Conservation (phyloP, 2,329 filamentous ascomycete genomes). For the Sphaerulina populicola region DNA sequence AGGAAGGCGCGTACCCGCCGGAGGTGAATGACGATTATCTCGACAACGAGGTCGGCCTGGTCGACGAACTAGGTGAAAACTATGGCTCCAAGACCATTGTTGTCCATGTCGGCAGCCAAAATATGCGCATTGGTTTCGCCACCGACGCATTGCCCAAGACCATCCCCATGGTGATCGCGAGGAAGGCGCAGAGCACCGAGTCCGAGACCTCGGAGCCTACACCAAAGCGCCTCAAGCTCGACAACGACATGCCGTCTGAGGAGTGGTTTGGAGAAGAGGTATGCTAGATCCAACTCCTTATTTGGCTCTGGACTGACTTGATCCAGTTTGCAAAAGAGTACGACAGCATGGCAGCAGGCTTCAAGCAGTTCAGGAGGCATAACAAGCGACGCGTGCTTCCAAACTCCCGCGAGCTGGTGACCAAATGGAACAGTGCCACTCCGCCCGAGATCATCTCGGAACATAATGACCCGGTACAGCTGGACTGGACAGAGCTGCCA, state of each 20-base stretch:
- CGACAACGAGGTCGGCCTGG: constrained; percentile 49
- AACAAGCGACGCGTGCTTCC: constrained; percentile 93
- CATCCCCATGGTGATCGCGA: constrained; percentile 84
- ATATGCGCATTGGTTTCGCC: constrained; percentile 87
- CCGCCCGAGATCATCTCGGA: constrained; percentile 80
- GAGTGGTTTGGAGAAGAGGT: constrained; percentile 81
- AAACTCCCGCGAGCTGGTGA: constrained; percentile 93
- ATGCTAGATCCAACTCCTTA: constrained; percentile 25
- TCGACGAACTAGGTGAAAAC: constrained; percentile 49
- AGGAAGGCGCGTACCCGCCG: constrained; percentile 36
- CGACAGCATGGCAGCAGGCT: constrained; percentile 71
- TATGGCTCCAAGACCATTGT: constrained; percentile 87
- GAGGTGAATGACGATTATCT: constrained; percentile 27
- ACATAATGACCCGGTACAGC: constrained; percentile 87
- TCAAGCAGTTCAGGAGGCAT: constrained; percentile 81
- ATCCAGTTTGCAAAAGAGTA: constrained; percentile 57
- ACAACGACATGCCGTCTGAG: constrained; percentile 58
- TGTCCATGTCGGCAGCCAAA: constrained; percentile 92
- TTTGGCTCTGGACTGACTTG: constrained; percentile 7
- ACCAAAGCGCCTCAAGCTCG: constrained; percentile 56
- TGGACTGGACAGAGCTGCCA: constrained; percentile 87
- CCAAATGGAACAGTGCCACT: constrained; percentile 83
- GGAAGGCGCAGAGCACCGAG: constrained; percentile 68
- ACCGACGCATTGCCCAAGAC: constrained; percentile 92
- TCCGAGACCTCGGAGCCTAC: constrained; percentile 75